phyloP scores from a whole-genome alignment of 2,329 filamentous ascomycete species.

The Ophiostoma ips region DNA sequence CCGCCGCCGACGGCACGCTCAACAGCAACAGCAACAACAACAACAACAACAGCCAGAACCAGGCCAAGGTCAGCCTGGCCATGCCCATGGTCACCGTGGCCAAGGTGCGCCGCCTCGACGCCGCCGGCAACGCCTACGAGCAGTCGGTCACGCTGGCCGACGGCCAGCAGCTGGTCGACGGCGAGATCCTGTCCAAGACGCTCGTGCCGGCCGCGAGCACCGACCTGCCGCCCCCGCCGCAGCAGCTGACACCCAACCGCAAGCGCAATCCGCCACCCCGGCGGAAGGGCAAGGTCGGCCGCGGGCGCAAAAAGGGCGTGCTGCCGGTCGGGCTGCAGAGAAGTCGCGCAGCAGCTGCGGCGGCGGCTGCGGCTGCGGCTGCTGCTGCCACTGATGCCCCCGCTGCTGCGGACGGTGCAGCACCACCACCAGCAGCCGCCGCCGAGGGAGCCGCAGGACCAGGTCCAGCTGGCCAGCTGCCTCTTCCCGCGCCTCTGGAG shows the following conservation, averaged over 20 bases:
- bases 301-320: conserved; percentile 71
- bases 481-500: background rate
- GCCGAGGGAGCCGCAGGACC: background rate
- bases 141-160: conserved; percentile 73
- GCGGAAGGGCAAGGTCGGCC: conserved; percentile 60
- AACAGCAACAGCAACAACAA: too few species aligned
- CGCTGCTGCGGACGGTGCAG: background rate
- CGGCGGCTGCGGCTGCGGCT: conserved; percentile 6
- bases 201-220: conserved; percentile 34
- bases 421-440: too few species aligned
- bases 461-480: conserved; percentile 1
- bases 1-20: conserved; percentile 25
- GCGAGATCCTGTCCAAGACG: conserved; percentile 58
- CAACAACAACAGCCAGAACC: too few species aligned
- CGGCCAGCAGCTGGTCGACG: conserved; percentile 65
- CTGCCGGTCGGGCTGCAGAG: conserved; percentile 19
- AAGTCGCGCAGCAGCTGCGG: conserved; percentile 7
- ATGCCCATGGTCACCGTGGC: conserved; percentile 55
- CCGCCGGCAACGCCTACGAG: conserved; percentile 66
- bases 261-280: conserved; percentile 64
- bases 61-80: conserved; percentile 16
- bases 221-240: conserved; percentile 32
- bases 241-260: conserved; percentile 27
- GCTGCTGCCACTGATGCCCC: conserved; percentile 18
- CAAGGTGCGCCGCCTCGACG: conserved; percentile 65